Conservation (phyloP, 257 asterid genomes). For the Galeopsis tetrahit region DNA sequence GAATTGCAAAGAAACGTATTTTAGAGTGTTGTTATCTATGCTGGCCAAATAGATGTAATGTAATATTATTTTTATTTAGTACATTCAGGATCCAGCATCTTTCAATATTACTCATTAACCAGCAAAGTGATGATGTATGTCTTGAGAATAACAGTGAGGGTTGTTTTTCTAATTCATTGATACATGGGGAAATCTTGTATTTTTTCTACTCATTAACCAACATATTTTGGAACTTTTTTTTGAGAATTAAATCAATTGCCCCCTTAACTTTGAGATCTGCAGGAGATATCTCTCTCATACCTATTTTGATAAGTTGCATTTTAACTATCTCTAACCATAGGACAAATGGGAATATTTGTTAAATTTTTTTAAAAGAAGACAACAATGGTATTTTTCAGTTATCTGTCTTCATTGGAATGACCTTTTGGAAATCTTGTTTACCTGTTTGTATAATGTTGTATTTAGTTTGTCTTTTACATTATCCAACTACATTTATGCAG, state of each 20-base stretch:
- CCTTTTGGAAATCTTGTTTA: neutral
- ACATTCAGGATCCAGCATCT: conserved; percentile 1
- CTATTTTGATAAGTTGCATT: conserved; percentile 8
- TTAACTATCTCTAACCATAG: neutral
- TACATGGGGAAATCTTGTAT: too few species aligned
- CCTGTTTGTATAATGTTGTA: neutral
- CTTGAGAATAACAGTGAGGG: neutral
- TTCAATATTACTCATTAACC: neutral
- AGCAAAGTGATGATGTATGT: neutral
- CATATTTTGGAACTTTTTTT: neutral
- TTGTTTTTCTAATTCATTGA: neutral
- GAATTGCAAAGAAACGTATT: neutral
- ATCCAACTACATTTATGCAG: conserved; percentile 38
- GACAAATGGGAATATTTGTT: neutral
- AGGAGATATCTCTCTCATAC: conserved; percentile 8
- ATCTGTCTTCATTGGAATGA: conserved; percentile 1
- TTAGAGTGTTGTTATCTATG: neutral
- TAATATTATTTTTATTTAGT: neutral
- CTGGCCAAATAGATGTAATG: neutral
- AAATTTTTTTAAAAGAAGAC: neutral
- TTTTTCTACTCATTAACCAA: too few species aligned
- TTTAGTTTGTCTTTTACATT: conserved; percentile 15
- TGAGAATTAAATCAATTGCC: neutral
- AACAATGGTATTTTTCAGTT: neutral
- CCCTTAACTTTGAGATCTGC: neutral